Base-by-base conservation (phyloP, 2,329 filamentous ascomycete species). In the Sclerotinia trifoliorum region DNA sequence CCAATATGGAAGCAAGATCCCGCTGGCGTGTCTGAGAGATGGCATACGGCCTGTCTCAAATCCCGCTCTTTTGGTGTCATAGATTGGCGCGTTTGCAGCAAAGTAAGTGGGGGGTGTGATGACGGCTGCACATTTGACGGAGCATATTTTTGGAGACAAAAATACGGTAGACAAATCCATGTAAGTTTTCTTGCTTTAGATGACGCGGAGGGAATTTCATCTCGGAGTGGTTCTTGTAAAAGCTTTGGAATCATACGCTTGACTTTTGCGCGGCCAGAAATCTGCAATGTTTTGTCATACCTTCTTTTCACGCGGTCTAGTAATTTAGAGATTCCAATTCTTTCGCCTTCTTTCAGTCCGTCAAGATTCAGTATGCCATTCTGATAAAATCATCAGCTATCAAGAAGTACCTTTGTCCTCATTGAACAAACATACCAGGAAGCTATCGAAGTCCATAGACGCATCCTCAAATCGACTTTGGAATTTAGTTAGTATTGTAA, bases 1-100 rank as follows among this genome's bases (percentile, higher is more conserved):
- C 80, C 76, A 56, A 84, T 80, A 67, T 84, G 82, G 66, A 83
- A 84, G 65, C 81, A 84, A 24, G 79, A 73, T 1, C 77, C 78
- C 13, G 75, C 70, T 0, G 76, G 77, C 3, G 76, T 78, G 52
- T 77, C 76, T 1, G 77, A 77, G 19, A 79, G 73, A 65, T 79
- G 78, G 64, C 82, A 80, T 11, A 83, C 79, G 3, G 80, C 82
- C 70, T 84, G 83, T 35, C 79, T 74, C 80, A 83, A 80, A 51
- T 84, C 82, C 64, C 82, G 76, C 44, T 79, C 75, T 35, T 77
- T 74, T 4, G 75, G 74, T 7, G 77, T 79, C 5, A 79, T 75
- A 1, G 81, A 80, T 69, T 80, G 82, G 10, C 80, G 79, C 1
- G 78, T 74, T 71, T 84, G 83, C 0, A 83, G 72, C 7, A 84